phyloP scores from a whole-genome alignment of 1,284 basidiomycete genomes.

The Boletellus deceptivus region DNA sequence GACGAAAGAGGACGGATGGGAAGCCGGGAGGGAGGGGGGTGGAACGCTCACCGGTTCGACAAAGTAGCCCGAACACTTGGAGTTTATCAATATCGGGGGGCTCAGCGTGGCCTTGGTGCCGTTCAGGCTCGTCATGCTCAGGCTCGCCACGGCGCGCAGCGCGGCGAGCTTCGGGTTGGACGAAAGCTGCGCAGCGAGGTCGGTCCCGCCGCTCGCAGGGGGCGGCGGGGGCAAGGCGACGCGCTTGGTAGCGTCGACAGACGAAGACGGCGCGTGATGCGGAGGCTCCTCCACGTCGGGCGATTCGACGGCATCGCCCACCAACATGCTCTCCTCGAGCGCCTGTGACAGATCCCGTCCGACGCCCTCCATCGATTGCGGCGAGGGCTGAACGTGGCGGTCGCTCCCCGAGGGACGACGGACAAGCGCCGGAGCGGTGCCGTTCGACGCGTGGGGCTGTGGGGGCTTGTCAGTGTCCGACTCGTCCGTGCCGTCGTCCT shows the following conservation, averaged over 20 bases:
- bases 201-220: slow-evolving; percentile 9
- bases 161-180: slow-evolving; percentile 34
- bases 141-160: slow-evolving; percentile 22
- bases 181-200: slow-evolving; percentile 34
- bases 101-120: slow-evolving; percentile 34
- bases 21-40: too few relatives aligned
- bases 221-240: slow-evolving; percentile 1
- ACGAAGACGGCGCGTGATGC: slow-evolving; percentile 1
- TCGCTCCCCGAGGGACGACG: slow-evolving; percentile 20
- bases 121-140: slow-evolving; percentile 29
- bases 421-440: neutral
- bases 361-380: slow-evolving; percentile 33
- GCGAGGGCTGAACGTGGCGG: slow-evolving; percentile 11
- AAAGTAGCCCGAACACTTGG: slow-evolving; percentile 93
- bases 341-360: slow-evolving; percentile 33
- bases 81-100: slow-evolving; percentile 68
- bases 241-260: slow-evolving; percentile 1
- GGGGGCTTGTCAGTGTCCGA: slow-evolving; percentile 11
- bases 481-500: slow-evolving; percentile 30
- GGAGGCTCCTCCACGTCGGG: neutral
- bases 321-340: slow-evolving; percentile 25
- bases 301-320: neutral
- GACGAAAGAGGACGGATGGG: slow-evolving; percentile 7
- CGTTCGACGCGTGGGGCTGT: neutral
- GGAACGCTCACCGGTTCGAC: slow-evolving; percentile 83